These are phyloP conservation scores for Globisporangium yorkense DNA, from an alignment of 352 stramenopile species.

Conservation along the genomic window DNA sequence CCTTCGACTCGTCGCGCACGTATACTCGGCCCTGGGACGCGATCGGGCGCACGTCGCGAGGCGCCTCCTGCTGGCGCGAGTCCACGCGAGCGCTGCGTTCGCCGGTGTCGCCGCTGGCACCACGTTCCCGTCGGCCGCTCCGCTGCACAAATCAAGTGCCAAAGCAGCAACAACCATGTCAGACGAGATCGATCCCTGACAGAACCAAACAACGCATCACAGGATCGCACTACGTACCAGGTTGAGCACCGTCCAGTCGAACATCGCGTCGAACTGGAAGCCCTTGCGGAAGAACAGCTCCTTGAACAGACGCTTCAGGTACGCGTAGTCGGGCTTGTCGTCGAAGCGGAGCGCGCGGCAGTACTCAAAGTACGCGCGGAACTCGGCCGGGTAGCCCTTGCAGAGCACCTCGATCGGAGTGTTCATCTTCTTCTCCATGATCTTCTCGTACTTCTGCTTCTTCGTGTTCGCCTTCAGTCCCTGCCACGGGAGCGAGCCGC, in stretches of 20 bases:
- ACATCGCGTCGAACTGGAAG: conserved; percentile 99
- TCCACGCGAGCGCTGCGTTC: conserved; percentile 61
- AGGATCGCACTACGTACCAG: conserved; percentile 26
- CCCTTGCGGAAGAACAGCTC: conserved; percentile 99
- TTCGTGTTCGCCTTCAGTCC: conserved; percentile 95
- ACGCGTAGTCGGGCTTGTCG: conserved; percentile 86
- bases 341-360: conserved; percentile 81
- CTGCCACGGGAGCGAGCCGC: conserved; percentile 96
- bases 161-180: not conserved
- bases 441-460: conserved; percentile 97
- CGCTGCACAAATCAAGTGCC: conserved; percentile 19
- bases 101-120: conserved; percentile 47
- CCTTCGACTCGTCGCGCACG: conserved; percentile 63
- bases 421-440: conserved; percentile 99
- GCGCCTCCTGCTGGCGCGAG: conserved; percentile 37
- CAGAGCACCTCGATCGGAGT: conserved; percentile 90
- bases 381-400: conserved; percentile 95
- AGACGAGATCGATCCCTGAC: not conserved
- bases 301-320: conserved; percentile 96
- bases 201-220: not conserved
- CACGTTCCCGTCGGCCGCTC: conserved; percentile 58
- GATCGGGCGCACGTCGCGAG: conserved; percentile 37
- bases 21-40: conserved; percentile 59
- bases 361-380: conserved; percentile 97
- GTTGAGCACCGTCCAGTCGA: conserved; percentile 97